Conservation (phyloP, 371 early-diverging fungal genomes). For the Actinomortierella ambigua region DNA sequence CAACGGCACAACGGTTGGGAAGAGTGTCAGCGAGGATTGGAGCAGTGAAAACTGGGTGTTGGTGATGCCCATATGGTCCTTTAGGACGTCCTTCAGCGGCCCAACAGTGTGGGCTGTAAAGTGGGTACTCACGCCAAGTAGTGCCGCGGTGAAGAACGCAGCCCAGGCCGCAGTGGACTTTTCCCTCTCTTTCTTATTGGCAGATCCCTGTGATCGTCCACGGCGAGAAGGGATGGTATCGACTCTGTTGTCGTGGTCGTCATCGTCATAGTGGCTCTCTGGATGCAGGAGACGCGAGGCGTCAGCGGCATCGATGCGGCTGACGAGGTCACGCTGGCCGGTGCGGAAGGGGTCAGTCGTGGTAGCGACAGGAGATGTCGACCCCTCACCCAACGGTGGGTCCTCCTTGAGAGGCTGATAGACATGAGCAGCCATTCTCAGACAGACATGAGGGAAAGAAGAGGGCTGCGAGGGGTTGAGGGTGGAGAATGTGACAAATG, state of each 20-base stretch:
- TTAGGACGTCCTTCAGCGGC: conserved; percentile 40
- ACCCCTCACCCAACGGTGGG: conserved; percentile 5
- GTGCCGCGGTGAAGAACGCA: conserved; percentile 32
- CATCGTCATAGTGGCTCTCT: conserved; percentile 3
- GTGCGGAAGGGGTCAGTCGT: no score
- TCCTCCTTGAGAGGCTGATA: conserved; percentile 32
- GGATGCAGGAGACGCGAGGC: neutral
- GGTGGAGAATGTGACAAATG: neutral
- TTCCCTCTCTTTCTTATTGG: conserved; percentile 8
- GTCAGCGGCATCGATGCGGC: neutral
- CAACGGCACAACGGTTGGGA: conserved; percentile 45
- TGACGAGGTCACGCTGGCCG: neutral
- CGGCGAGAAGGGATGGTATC: no score
- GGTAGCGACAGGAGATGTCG: no score
- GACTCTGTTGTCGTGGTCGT: conserved; percentile 12
- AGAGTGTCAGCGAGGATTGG: conserved; percentile 46
- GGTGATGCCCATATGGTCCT: conserved; percentile 44
- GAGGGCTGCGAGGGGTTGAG: conserved; percentile 12
- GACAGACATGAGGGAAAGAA: conserved; percentile 12
- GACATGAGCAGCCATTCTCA: conserved; percentile 20
- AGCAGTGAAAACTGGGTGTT: conserved; percentile 50
- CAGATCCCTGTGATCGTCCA: conserved; percentile 1
- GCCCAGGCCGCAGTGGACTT: conserved; percentile 3
- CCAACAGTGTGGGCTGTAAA: conserved; percentile 33
- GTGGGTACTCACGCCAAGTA: conserved; percentile 38